Evolutionary conservation across 305 asterid species (phyloP).

Genomic region (Rubia tinctorum): DNA sequence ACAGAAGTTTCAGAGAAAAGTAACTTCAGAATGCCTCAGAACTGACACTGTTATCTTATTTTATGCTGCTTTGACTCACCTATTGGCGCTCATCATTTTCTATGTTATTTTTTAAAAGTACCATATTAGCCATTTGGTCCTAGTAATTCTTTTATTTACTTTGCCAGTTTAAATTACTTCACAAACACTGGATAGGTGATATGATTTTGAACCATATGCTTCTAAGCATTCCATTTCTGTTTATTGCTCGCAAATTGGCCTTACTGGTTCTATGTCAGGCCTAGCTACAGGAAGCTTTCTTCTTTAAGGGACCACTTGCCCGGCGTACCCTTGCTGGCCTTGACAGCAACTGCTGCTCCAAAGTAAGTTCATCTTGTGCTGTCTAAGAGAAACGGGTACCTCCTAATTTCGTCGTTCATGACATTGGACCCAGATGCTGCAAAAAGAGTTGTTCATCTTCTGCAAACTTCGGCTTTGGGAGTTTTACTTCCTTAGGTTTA

Average conservation of each 20-base stretch:
- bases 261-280: constrained; percentile 47
- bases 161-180: not conserved
- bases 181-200: not conserved
- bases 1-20: not conserved
- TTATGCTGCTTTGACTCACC: not conserved
- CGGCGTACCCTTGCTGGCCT: constrained; percentile 75
- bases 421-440: not conserved
- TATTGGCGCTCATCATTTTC: not conserved
- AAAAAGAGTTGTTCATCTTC: not conserved
- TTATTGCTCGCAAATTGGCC: constrained; percentile 13
- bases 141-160: not conserved
- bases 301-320: constrained; percentile 68
- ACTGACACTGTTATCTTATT: not conserved
- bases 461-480: not conserved
- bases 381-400: not conserved
- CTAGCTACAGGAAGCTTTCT: constrained; percentile 95
- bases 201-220: not conserved
- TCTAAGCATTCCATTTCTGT: constrained; percentile 13
- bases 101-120: not conserved
- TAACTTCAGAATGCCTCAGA: not conserved
- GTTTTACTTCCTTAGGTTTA: not conserved
- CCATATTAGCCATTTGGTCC: not conserved
- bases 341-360: constrained; percentile 98
- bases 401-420: constrained; percentile 4
- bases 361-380: constrained; percentile 58